phyloP scores from a whole-genome alignment of 2,329 filamentous ascomycete genomes.

The Phialophora macrospora region DNA sequence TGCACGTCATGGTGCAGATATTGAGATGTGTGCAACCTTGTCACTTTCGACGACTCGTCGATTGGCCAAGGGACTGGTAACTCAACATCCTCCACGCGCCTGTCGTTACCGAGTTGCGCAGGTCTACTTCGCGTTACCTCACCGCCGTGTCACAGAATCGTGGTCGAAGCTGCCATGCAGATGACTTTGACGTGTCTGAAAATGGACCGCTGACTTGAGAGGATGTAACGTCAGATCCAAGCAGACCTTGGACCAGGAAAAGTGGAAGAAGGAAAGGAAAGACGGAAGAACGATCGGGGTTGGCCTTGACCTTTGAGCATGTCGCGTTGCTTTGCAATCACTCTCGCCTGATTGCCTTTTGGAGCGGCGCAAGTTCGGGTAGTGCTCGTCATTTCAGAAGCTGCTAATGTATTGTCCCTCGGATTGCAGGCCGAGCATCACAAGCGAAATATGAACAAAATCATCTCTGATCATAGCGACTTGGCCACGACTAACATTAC shows the following conservation, averaged over 20 bases:
- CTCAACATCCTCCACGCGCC: background rate
- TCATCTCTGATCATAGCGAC: background rate
- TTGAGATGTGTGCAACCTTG: background rate
- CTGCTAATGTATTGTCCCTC: background rate
- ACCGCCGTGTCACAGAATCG: background rate
- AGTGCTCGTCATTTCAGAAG: background rate
- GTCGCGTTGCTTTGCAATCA: background rate
- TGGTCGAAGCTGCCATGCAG: background rate
- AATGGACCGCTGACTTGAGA: background rate
- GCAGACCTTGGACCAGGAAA: background rate
- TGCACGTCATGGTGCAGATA: background rate
- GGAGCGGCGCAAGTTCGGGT: background rate
- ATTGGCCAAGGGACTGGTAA: background rate
- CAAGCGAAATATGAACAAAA: background rate
- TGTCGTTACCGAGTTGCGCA: background rate
- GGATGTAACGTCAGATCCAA: background rate
- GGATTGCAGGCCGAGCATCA: background rate
- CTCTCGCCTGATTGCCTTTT: background rate
- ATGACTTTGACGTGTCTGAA: background rate
- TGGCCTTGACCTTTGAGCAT: background rate
- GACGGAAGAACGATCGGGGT: background rate
- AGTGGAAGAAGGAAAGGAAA: background rate
- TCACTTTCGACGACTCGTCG: background rate
- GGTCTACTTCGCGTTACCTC: background rate
- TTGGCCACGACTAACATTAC: background rate